phyloP scores from a whole-genome alignment of 2,329 filamentous ascomycete species.

The Talaromyces pinophilus region DNA sequence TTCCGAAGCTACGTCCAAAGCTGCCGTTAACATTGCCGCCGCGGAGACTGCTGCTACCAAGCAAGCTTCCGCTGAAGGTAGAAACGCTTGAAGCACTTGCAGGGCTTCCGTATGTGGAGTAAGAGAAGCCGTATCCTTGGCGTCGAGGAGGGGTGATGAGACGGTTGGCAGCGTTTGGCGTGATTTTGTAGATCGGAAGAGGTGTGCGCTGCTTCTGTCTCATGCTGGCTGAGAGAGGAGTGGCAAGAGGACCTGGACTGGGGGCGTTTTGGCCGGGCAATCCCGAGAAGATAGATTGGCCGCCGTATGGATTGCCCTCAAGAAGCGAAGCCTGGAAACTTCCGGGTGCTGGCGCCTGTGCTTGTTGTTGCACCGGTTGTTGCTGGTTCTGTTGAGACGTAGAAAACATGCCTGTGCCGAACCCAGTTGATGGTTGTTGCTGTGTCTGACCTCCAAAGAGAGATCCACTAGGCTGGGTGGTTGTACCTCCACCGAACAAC shows the following conservation, averaged over 20 bases:
- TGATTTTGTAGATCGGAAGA: constrained; percentile 83
- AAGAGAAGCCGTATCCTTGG: constrained; percentile 82
- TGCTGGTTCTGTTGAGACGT: constrained; percentile 55
- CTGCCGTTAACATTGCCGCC: constrained; percentile 52
- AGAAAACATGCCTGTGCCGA: constrained; percentile 55
- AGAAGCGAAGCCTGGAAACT: constrained; percentile 74
- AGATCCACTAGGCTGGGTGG: constrained; percentile 47
- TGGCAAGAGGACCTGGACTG: constrained; percentile 85
- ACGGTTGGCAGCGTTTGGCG: constrained; percentile 75
- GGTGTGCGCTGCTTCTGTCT: constrained; percentile 79
- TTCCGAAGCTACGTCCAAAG: constrained; percentile 71
- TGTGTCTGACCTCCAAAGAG: constrained; percentile 56
- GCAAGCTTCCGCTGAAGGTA: constrained; percentile 66
- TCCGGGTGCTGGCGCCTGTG: constrained; percentile 46
- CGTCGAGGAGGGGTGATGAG: constrained; percentile 82
- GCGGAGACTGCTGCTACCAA: constrained; percentile 42
- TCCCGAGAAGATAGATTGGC: constrained; percentile 78
- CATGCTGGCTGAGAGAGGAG: constrained; percentile 74
- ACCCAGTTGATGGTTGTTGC: constrained; percentile 37
- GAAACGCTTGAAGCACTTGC: constrained; percentile 70
- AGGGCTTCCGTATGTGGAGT: constrained; percentile 87
- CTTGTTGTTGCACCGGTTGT: constrained; percentile 56
- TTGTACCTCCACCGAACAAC: constrained; percentile 47
- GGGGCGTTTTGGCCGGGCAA: constrained; percentile 64
- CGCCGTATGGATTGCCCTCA: constrained; percentile 87